Evolutionary conservation across 2,329 filamentous ascomycete species (phyloP), one percentile per base, ranked within the genome.

Genomic region (Apiospora pterosperma): DNA sequence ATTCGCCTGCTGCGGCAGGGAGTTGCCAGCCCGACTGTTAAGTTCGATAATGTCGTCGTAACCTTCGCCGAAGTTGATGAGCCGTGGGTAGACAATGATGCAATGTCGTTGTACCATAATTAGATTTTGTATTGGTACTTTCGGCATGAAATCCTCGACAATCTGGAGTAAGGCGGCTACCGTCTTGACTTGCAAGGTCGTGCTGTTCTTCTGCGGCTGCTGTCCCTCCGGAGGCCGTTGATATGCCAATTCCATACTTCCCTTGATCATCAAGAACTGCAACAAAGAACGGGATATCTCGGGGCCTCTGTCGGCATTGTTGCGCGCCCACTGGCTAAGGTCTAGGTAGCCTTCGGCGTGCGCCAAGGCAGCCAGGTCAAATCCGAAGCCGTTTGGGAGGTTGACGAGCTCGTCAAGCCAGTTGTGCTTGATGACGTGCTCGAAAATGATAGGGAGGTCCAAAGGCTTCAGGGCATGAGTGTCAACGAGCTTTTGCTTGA

Each of bases 61-160:
- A 4, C 92, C 93, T 77, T 97, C 92, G 2, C 93, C 94, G 71
- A 97, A 98, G 73, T 99, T 99, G 81, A 99, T 97, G 36, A 99
- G 81, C 52, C 96, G 87, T 8, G 96, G 96, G 72, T 98, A 99
- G 1, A 92, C 90, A 64, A 94, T 94, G 67, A 99, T 93, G 76
- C 94, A 97, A 62, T 90, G 88, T 36, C 95, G 88, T 78, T 97
- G 94, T 34, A 97, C 87, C 16, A 88, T 81, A 61, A 96, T 92
- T 28, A 97, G 83, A 62, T 95, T 90, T 61, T 90, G 76, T 64
- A 87, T 75, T 69, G 85, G 81, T 64, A 83, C 78, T 77, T 86
- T 82, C 66, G 87, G 86, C 59, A 89, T 72, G 58, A 86, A 90
- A 66, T 92, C 90, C 67, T 92, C 90, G 36, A 97, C 83, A 55